phyloP scores from a whole-genome alignment of 257 asterid species.

The Solanum arcanum region DNA sequence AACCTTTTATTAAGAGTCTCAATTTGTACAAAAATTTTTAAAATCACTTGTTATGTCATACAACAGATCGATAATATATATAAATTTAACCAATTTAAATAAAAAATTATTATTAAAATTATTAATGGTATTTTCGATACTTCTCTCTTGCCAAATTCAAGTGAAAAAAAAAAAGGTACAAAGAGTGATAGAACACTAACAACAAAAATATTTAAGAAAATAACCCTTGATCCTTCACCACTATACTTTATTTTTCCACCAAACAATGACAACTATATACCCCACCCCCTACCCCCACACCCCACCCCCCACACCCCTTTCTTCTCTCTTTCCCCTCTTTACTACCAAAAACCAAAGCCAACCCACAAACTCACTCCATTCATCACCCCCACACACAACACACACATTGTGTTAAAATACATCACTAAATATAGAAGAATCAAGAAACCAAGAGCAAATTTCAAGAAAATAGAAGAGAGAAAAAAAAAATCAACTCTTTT shows the following conservation, averaged over 20 bases:
- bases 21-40: too few relatives aligned
- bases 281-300: constrained; percentile 18
- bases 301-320: not conserved
- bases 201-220: not conserved
- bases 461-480: not conserved
- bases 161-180: not conserved
- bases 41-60: accelerated
- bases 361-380: not conserved
- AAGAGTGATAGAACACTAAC: not conserved
- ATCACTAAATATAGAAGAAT: not conserved
- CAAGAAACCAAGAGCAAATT: not conserved
- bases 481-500: constrained; percentile 14
- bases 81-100: too few relatives aligned
- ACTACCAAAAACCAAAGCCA: not conserved
- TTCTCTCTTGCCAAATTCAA: not conserved
- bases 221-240: not conserved
- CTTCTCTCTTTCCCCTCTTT: not conserved
- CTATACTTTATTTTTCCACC: constrained; percentile 49
- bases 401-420: not conserved
- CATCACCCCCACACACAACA: not conserved
- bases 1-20: not conserved
- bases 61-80: too few relatives aligned
- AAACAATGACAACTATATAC: constrained; percentile 16
- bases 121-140: not conserved
- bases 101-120: too few relatives aligned